Base-by-base conservation (phyloP, 1,139 yeast genomes). In the Petasospora fabianii region DNA sequence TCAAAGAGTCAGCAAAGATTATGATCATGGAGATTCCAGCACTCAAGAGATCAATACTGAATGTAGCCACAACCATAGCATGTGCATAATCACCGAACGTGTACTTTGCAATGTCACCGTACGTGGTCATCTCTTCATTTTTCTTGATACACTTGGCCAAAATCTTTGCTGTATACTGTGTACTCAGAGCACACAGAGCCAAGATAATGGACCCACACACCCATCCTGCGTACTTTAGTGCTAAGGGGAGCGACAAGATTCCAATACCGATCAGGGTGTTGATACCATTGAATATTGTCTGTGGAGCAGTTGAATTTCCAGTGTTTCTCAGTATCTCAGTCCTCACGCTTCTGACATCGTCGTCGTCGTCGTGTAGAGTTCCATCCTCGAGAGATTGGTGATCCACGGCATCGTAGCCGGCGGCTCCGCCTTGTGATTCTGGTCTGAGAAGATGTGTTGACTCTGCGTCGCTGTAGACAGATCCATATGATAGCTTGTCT, bases 191-290 rank as follows among this genome's bases (percentile, higher is more conserved):
- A 38, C 83, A 71, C 1, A 62, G 44, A 1, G 69, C 44, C 35
- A 84, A 55, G 16, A 77, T 55, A 0, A 68, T 11, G 0, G 71
- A 44, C 0, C 95, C 95, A 16, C 71, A 47, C 2, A 81, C 56
- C 88, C 95, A 83, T 1, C 97, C 97, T 0, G 96, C 73, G 39
- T 84, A 71, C 47, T 71, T 75, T 47, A 90, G 65, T 0, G 92
- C 97, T 51, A 83, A 70, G 0, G 97, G 96, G 35, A 90, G 67
- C 1, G 96, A 82, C 27, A 90, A 69, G 54, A 90, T 71, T 3
- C 96, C 97, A 33, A 90, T 77, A 0, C 97, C 97, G 53, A 88
- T 78, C 31, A 88, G 66, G 0, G 88, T 84, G 58, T 90, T 90
- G 41, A 88, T 80, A 3, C 95, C 79, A 58, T 90, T 90, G 67